Base-by-base conservation (phyloP, 345 rosid species). In the Pistacia vera region DNA sequence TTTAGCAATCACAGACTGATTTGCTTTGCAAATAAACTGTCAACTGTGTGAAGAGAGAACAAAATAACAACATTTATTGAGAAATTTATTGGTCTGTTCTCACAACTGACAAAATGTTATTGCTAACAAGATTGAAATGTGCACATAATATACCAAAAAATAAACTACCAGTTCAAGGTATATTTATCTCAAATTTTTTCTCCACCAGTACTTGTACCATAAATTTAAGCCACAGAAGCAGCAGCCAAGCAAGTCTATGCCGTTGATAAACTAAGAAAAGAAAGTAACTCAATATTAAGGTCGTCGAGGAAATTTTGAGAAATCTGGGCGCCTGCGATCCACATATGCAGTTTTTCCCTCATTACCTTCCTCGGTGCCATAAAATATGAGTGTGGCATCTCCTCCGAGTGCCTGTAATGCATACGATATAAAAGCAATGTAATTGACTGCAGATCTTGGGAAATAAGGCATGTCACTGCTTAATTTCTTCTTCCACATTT, bases 331-430 rank as follows among this genome's bases (percentile, higher is more conserved):
- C 77, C 97, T 85, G 6, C 81, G 88, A 68, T 95, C 85, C 83
- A 89, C 64, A 83, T 88, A 93, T 3, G 99, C 98, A 0, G 86
- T 87, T 82, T 86, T 90, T 63, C 99, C 98, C 78, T 95, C 98
- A 0, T 78, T 88, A 8, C 87, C 97, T 88, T 95, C 98, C 70
- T 86, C 95, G 1, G 97, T 89, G 78, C 92, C 89, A 75, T 95
- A 95, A 85, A 92, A 95, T n/a, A 95, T 56, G 35, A 88, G 98
- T 5, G 99, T 90, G 4, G 97, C 89, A 82, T 93, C 85, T 17
- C 99, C 98, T 63, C 87, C 98, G n/a, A 95, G 85, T 54, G 86
- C 90, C 98, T 95, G 83, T 57, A 80, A 11, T 8, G 4, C 61
- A 12, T 36, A 5, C n/a, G 48, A 16, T 8, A 11, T 6, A 38